Conservation (phyloP, 345 rosid genomes). For the Gossypium turneri region DNA sequence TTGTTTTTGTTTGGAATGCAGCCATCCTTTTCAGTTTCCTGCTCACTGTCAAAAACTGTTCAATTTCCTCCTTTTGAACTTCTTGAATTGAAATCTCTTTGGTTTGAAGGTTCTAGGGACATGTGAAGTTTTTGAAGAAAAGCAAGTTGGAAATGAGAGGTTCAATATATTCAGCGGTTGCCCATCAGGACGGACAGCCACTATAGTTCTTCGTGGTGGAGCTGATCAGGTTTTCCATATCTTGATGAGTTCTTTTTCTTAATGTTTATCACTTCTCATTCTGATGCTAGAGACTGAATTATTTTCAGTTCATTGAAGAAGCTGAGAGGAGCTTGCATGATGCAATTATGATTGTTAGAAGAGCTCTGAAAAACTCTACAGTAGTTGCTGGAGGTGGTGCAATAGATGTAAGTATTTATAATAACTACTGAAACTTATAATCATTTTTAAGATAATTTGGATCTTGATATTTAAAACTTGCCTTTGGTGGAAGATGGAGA, state of each 20-base stretch:
- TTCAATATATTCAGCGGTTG: conserved; percentile 98
- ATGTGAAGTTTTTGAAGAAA: conserved; percentile 94
- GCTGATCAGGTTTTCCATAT: conserved; percentile 83
- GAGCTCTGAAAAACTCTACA: conserved; percentile 94
- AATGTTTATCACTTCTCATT: neutral
- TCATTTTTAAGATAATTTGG: neutral
- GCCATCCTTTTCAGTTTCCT: conserved; percentile 4
- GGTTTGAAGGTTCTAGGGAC: conserved; percentile 82
- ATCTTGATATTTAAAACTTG: conserved; percentile 12
- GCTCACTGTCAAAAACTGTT: no score
- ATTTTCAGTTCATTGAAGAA: conserved; percentile 88
- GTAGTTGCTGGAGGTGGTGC: conserved; percentile 99
- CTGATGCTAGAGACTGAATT: conserved; percentile 5
- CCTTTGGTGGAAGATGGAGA: conserved; percentile 76
- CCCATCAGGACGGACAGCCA: conserved; percentile 89
- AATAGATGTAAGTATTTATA: conserved; percentile 68
- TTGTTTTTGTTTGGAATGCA: conserved; percentile 3
- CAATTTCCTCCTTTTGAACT: neutral
- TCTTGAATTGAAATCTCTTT: conserved; percentile 5
- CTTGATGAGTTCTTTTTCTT: neutral
- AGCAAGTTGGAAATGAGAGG: conserved; percentile 97
- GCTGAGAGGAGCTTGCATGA: conserved; percentile 99
- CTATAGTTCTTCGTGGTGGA: conserved; percentile 99
- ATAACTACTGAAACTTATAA: neutral
- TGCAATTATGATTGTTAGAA: conserved; percentile 98